Conservation (phyloP, 2,329 filamentous ascomycete species). For the Xylaria multiplex region DNA sequence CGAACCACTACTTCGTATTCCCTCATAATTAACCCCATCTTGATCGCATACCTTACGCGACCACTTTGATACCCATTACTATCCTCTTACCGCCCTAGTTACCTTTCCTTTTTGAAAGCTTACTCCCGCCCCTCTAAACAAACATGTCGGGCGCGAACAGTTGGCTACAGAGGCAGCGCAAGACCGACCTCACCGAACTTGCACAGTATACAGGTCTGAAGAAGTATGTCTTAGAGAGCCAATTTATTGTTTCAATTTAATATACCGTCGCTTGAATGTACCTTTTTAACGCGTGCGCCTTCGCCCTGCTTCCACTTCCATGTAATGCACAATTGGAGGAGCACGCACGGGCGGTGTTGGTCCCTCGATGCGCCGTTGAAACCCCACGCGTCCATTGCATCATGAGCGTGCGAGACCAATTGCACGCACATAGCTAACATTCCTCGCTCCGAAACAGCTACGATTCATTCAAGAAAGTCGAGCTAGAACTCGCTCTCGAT, state of each 20-base stretch:
- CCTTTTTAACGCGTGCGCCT: background rate
- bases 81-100: constrained; percentile 17
- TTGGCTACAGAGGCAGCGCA: constrained; percentile 85
- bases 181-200: constrained; percentile 79
- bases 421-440: constrained; percentile 40
- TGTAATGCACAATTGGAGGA: constrained; percentile 1
- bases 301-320: background rate
- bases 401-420: constrained; percentile 35
- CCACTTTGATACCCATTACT: constrained; percentile 42
- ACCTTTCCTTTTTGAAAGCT: constrained; percentile 36
- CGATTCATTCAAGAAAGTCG: constrained; percentile 77
- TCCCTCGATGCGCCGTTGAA: constrained; percentile 15
- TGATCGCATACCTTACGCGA: constrained; percentile 51
- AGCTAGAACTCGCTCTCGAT: constrained; percentile 80
- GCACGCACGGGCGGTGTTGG: constrained; percentile 11
- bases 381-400: constrained; percentile 40
- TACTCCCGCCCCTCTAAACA: constrained; percentile 48
- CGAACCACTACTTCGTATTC: constrained; percentile 38
- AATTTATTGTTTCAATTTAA: constrained; percentile 17
- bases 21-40: constrained; percentile 43
- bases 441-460: constrained; percentile 60
- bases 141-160: constrained; percentile 71
- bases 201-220: constrained; percentile 76
- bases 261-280: background rate
- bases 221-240: constrained; percentile 67